Percentiles rank a stretch among this genome's conserved stretches.
Evolutionary conservation across 169 alveolate species (phyloP).

Genomic region (Plasmodium relictum): DNA sequence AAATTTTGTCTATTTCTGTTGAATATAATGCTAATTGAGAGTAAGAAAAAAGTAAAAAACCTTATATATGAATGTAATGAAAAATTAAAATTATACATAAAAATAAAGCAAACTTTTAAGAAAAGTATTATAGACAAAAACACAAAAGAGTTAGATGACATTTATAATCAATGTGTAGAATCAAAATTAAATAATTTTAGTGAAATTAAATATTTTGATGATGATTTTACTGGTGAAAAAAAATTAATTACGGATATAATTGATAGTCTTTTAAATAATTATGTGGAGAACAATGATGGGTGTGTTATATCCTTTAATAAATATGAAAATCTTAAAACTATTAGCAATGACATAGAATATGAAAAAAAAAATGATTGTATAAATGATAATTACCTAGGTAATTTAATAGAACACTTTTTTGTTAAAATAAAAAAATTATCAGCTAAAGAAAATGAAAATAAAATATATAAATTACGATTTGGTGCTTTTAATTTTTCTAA

Average conservation of each 20-base stretch:
- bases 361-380: slow-evolving; percentile 6
- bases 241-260: slow-evolving; percentile 6
- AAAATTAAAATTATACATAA: slow-evolving; percentile 63
- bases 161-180: slow-evolving; percentile 26
- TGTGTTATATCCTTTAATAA: slow-evolving; percentile 49
- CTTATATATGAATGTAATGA: slow-evolving; percentile 46
- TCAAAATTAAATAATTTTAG: slow-evolving; percentile 8
- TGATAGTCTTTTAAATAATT: slow-evolving; percentile 18
- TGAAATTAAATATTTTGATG: slow-evolving; percentile 17
- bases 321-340: slow-evolving; percentile 9
- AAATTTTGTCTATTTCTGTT: not conserved
- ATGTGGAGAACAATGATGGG: slow-evolving; percentile 23
- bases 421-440: slow-evolving; percentile 3
- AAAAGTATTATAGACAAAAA: slow-evolving; percentile 6
- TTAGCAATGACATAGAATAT: not conserved
- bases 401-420: slow-evolving; percentile 27
- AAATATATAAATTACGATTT: slow-evolving; percentile 32
- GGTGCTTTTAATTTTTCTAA: not conserved
- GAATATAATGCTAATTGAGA: slow-evolving; percentile 60
- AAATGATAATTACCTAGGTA: not conserved
- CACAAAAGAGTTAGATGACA: slow-evolving; percentile 2
- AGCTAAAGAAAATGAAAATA: slow-evolving; percentile 18
- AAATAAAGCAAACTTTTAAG: slow-evolving; percentile 21
- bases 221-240: slow-evolving; percentile 33
- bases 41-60: slow-evolving; percentile 23